A percentile compares a stretch with the other conserved stretches of the same genome.
These are phyloP conservation scores for Elaeagnus macrophylla DNA, from an alignment of 306 rosid genomes.

Conservation along the genomic window DNA sequence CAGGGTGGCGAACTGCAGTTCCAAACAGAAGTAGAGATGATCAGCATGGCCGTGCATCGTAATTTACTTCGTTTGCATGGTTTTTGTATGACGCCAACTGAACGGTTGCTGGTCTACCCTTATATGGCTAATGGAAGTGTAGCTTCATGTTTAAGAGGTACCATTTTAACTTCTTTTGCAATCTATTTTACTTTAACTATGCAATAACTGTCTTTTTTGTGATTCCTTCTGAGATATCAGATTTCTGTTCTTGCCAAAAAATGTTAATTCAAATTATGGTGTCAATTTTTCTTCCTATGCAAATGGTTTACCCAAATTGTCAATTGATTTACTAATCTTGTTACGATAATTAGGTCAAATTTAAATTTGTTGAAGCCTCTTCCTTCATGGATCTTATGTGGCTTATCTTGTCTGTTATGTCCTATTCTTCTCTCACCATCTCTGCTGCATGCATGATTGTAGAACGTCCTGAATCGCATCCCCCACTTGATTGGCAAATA, in stretches of 20 bases:
- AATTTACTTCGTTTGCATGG: constrained; percentile 86
- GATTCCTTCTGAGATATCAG: background rate
- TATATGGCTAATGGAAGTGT: constrained; percentile 92
- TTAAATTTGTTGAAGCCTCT: background rate
- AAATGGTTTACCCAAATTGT: too few relatives aligned
- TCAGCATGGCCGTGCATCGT: constrained; percentile 96
- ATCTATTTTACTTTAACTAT: background rate
- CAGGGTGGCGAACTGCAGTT: constrained; percentile 91
- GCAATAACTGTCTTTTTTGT: background rate
- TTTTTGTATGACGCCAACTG: constrained; percentile 97
- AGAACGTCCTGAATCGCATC: constrained; percentile 53
- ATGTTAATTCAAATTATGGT: background rate
- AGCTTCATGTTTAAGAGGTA: constrained; percentile 94
- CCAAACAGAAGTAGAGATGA: constrained; percentile 95
- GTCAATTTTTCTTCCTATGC: background rate
- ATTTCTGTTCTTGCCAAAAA: background rate
- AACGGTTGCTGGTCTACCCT: constrained; percentile 90
- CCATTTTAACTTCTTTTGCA: background rate
- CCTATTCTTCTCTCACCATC: background rate
- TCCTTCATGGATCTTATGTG: background rate
- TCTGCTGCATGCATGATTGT: constrained; percentile 9
- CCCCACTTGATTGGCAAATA: constrained; percentile 62
- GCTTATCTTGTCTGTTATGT: constrained; percentile 5
- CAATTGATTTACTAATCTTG: too few relatives aligned
- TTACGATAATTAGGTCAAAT: background rate